phyloP scores from a whole-genome alignment of 176 grass and related monocot genomes.

The Musa troglodytarum region DNA sequence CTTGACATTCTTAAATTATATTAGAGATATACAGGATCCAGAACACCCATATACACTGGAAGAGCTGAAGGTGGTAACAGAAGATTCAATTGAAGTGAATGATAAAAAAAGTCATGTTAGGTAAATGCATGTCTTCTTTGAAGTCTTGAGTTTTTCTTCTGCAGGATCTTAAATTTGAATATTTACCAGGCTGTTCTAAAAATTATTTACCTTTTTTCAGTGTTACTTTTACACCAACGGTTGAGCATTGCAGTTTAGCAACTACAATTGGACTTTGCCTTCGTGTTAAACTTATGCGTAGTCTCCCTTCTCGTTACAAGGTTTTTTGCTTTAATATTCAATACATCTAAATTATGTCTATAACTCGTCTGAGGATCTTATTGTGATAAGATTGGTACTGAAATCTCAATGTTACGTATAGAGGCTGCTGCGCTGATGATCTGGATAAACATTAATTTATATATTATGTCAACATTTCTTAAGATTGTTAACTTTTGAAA shows the following conservation, averaged over 20 bases:
- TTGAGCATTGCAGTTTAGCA: conserved; percentile 93
- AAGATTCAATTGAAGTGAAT: conserved; percentile 62
- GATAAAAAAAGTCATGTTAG: conserved; percentile 58
- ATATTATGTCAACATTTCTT: neutral
- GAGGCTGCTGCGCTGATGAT: neutral
- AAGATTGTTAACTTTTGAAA: no score
- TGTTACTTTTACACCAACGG: conserved; percentile 88
- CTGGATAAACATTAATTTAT: neutral
- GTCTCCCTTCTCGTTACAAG: conserved; percentile 89
- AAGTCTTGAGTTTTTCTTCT: conserved; percentile 5
- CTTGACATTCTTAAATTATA: conserved; percentile 84
- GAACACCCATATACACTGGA: conserved; percentile 93
- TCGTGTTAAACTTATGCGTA: conserved; percentile 76
- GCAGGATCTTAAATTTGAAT: neutral
- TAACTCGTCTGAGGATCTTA: neutral
- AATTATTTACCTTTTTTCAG: conserved; percentile 30
- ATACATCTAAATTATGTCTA: neutral
- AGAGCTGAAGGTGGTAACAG: conserved; percentile 81
- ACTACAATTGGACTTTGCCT: conserved; percentile 94
- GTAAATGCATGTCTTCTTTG: conserved; percentile 25
- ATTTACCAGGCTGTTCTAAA: neutral
- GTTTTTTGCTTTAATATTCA: conserved; percentile 18
- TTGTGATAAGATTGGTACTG: no score
- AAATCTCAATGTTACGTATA: no score
- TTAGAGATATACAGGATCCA: conserved; percentile 98